Percentiles rank a stretch among this genome's conserved stretches.
phyloP scores from a whole-genome alignment of 2,329 filamentous ascomycete species.

The Hypomyces rosellus region DNA sequence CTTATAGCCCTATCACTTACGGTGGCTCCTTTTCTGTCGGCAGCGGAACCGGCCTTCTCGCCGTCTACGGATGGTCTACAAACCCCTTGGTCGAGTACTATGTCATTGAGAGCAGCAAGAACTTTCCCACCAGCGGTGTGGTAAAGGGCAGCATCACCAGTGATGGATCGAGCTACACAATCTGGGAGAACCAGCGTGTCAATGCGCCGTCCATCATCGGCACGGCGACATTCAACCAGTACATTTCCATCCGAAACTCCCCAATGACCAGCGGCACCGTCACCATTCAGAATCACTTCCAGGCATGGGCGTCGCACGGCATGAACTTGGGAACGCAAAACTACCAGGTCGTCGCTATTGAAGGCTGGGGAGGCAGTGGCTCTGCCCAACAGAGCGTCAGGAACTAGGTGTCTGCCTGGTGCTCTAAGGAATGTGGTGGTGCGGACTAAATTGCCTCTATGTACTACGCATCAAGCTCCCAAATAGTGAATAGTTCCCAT shows the following conservation, averaged over 20 bases:
- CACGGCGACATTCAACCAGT: conserved; percentile 46
- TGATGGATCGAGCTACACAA: conserved; percentile 33
- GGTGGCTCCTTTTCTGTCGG: conserved; percentile 4
- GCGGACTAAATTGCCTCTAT: too few species aligned
- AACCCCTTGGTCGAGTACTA: conserved; percentile 33
- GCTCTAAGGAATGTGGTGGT: too few species aligned
- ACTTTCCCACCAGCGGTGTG: conserved; percentile 28
- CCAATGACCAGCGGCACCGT: conserved; percentile 28
- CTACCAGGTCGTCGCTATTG: conserved; percentile 50
- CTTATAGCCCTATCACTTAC: background rate
- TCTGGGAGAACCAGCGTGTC: conserved; percentile 29
- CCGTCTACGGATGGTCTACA: conserved; percentile 33
- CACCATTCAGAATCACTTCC: conserved; percentile 43
- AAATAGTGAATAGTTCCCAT: too few species aligned
- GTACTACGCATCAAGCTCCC: too few species aligned
- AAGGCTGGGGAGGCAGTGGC: conserved; percentile 47
- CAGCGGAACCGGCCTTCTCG: conserved; percentile 30
- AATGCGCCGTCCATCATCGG: conserved; percentile 44
- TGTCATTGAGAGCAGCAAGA: conserved; percentile 32
- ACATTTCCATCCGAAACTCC: conserved; percentile 17
- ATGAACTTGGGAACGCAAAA: conserved; percentile 42
- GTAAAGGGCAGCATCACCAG: conserved; percentile 28
- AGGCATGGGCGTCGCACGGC: conserved; percentile 39
- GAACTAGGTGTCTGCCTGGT: conserved; percentile 25
- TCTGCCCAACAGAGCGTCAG: conserved; percentile 40